Percentiles rank a stretch among this genome's conserved stretches.
phyloP scores from a whole-genome alignment of 2,329 filamentous ascomycete genomes.

The Colletotrichum karsti region DNA sequence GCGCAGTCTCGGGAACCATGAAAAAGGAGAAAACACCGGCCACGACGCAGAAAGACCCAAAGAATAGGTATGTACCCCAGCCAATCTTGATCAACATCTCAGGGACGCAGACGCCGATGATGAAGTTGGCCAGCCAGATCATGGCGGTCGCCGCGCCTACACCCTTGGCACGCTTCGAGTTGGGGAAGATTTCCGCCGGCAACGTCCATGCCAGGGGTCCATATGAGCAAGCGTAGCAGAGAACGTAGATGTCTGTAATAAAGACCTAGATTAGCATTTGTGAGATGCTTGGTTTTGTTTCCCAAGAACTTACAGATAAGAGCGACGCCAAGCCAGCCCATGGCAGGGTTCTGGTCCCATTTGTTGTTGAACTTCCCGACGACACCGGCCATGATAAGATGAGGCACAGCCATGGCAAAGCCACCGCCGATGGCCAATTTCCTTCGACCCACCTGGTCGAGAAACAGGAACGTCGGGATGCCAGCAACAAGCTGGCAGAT shows the following conservation, averaged over 20 bases:
- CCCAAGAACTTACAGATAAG: conserved; percentile 3
- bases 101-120: conserved; percentile 59
- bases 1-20: conserved; percentile 59
- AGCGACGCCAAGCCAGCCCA: conserved; percentile 12
- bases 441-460: conserved; percentile 42
- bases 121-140: conserved; percentile 47
- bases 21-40: conserved; percentile 56
- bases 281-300: background rate
- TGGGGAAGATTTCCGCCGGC: conserved; percentile 45
- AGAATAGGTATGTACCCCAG: conserved; percentile 61
- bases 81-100: conserved; percentile 59
- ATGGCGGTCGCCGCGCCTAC: conserved; percentile 42
- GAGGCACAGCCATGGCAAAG: conserved; percentile 33
- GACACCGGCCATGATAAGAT: conserved; percentile 12
- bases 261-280: background rate
- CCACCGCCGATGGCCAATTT: conserved; percentile 39
- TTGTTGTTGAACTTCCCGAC: background rate
- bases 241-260: conserved; percentile 37
- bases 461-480: conserved; percentile 35
- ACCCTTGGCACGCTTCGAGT: conserved; percentile 44
- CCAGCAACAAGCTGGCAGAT: conserved; percentile 42
- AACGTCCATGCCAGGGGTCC: conserved; percentile 45
- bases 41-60: conserved; percentile 60
- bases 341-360: background rate
- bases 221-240: conserved; percentile 41